Base-by-base conservation (phyloP, 805 yeast genomes). In the Teunomyces pallodes region DNA sequence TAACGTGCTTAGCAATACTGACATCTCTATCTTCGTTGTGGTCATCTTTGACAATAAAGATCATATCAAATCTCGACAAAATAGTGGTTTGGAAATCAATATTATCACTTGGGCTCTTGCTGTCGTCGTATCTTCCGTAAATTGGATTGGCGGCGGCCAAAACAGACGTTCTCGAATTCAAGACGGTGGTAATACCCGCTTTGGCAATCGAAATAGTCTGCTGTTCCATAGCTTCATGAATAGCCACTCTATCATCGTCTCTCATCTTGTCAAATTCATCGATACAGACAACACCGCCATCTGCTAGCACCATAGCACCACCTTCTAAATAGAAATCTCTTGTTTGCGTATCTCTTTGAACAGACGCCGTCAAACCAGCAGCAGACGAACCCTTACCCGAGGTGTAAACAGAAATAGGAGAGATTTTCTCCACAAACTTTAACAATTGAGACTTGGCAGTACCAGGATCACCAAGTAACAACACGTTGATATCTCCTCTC, bases 151-250 rank as follows among this genome's bases (percentile, higher is more conserved):
- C 99, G 20, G 99, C 99, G 0, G 99, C 99, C 42, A 94, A 75
- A 3, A 94, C 99, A 31, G 96, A 85, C 0, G 99, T 94, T 70
- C 99, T 81, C 3, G 99, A 94, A 68, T 94, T 94, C 57, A 94
- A 77, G 47, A 94, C 91, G 0, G 99, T 94, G 2, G 98, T 94
- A 57, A 94, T 94, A 66, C 99, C 99, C 8, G 99, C 99, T 67
- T 94, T 94, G 29, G 99, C 99, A 65, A 94, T 91, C 10, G 98
- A 92, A 50, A 94, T 94, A 0, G 99, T 94, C 70, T 94, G 99
- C 69, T 94, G 99, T 73, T 94, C 99, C 99, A 94, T 94, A 9
- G 99, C 99, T 75, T 94, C 99, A 69, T 94, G 99, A 56, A 94
- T 94, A 0, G 99, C 98, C 33, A 94, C 98, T 64, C 99, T 80